Evolutionary conservation across 352 stramenopile species (phyloP), one percentile per base, ranked within the genome.

Genomic region (Phytophthora pseudosyringae): DNA sequence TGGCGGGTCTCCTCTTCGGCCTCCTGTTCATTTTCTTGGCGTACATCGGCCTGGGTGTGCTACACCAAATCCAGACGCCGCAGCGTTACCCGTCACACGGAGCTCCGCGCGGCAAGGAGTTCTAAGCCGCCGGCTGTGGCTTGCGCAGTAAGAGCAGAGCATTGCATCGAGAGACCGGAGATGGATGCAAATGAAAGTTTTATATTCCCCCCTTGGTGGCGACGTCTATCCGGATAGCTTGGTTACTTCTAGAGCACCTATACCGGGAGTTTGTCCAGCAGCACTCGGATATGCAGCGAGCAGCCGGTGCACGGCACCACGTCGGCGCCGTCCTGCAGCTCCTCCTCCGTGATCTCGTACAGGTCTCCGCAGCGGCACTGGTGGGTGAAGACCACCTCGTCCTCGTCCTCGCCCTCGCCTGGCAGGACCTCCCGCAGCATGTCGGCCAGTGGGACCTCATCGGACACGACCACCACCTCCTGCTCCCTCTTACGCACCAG

Each of bases 11-110:
- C 43, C 55, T 95, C 46, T 86, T 95, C 35, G 82, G 83, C 12
- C 71, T 93, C 44, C 86, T 95, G 59, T 93, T 95, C 66, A 38
- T 95, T 48, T 90, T 91, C 67, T 57, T 93, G 66, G 70, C 84
- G 26, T 95, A 88, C 65, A 67, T 93, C 38, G 86, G 86, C 11
- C 55, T 95, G 40, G 77, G 71, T 44, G 78, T 85, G 53, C 73
- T 95, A 12, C 72, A 88, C 53, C 80, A 76, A 57, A 91, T 95
- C 67, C 86, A 95, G 72, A 95, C 84, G 40, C 86, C 86, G 31
- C 69, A 76, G 40, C 75, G 71, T 28, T 94, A 90, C 79, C 86
- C 86, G 45, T 76, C 69, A 28, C 80, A 89, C 31, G 86, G 84
- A 16, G 84, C 86, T 1, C 86, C 84, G 18, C 87, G 86, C 50